Percentiles rank a stretch among this genome's conserved stretches.
Evolutionary conservation across 257 asterid genomes (phyloP).

Genomic region (Scutellaria galericulata): DNA sequence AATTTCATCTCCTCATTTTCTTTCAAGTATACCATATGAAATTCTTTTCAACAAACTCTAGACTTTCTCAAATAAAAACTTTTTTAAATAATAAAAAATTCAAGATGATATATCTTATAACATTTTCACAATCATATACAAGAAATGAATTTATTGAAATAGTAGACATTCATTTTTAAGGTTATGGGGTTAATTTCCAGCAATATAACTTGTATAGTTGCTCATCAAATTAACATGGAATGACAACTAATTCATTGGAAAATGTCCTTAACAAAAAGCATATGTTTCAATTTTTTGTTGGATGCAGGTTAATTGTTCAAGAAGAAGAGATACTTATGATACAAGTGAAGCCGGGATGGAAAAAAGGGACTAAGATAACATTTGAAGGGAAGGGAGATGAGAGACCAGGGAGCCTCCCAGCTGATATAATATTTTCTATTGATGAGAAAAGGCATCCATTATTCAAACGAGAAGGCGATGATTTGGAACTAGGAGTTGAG

Average conservation of each 20-base stretch:
- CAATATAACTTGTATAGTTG: background rate
- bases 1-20: background rate
- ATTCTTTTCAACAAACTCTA: no score
- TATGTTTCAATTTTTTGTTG: background rate
- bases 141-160: background rate
- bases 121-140: background rate
- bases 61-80: no score
- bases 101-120: background rate
- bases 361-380: slow-evolving; percentile 82
- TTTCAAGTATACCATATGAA: no score
- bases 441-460: slow-evolving; percentile 78
- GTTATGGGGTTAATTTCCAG: background rate
- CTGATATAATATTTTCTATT: slow-evolving; percentile 76
- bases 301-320: slow-evolving; percentile 63
- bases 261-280: background rate
- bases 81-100: no score
- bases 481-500: slow-evolving; percentile 86
- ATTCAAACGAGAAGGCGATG: slow-evolving; percentile 66
- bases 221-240: background rate
- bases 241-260: background rate
- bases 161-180: background rate
- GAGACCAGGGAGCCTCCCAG: slow-evolving; percentile 74
- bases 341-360: slow-evolving; percentile 90
- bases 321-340: slow-evolving; percentile 79
- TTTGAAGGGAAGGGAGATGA: slow-evolving; percentile 97